phyloP scores from a whole-genome alignment of 1,139 yeast species.

The Citeromyces siamensis region DNA sequence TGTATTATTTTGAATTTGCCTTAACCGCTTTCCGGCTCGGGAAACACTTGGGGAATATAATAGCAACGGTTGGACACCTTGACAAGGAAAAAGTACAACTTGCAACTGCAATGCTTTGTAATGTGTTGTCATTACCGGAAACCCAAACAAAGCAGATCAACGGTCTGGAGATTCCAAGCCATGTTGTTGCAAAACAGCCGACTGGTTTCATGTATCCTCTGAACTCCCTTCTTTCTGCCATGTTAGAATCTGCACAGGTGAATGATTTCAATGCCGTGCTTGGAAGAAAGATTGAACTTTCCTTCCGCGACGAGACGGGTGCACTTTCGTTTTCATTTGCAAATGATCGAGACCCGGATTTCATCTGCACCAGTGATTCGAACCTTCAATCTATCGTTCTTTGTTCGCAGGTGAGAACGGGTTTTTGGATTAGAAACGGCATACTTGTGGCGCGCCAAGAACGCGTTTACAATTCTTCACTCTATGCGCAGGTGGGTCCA shows the following conservation, averaged over 20 bases:
- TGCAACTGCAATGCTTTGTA: conserved; percentile 13
- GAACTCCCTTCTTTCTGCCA: conserved; percentile 35
- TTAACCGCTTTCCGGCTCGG: conserved; percentile 34
- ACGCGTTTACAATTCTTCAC: conserved; percentile 30
- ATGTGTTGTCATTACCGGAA: conserved; percentile 15
- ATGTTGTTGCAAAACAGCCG: conserved; percentile 8
- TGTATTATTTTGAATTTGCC: conserved; percentile 34
- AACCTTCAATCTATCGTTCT: conserved; percentile 55
- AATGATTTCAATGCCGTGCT: conserved; percentile 10
- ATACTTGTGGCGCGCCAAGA: conserved; percentile 33
- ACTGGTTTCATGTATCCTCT: conserved; percentile 50
- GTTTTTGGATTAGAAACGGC: conserved; percentile 82
- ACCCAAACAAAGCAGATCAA: conserved; percentile 17
- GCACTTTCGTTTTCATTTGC: background rate
- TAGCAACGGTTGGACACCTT: conserved; percentile 7
- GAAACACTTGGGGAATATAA: conserved; percentile 27
- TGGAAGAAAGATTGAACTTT: background rate
- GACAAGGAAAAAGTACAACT: conserved; percentile 14
- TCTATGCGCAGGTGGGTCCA: conserved; percentile 30
- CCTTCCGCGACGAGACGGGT: conserved; percentile 6
- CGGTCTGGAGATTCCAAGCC: conserved; percentile 10
- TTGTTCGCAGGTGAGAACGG: conserved; percentile 62
- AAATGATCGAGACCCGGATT: conserved; percentile 13
- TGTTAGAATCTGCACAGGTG: conserved; percentile 23
- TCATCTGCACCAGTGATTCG: conserved; percentile 36